Evolutionary conservation across 163 green algal species (phyloP), one percentile per base, ranked within the genome.

Genomic region (Scenedesmus sp.): DNA sequence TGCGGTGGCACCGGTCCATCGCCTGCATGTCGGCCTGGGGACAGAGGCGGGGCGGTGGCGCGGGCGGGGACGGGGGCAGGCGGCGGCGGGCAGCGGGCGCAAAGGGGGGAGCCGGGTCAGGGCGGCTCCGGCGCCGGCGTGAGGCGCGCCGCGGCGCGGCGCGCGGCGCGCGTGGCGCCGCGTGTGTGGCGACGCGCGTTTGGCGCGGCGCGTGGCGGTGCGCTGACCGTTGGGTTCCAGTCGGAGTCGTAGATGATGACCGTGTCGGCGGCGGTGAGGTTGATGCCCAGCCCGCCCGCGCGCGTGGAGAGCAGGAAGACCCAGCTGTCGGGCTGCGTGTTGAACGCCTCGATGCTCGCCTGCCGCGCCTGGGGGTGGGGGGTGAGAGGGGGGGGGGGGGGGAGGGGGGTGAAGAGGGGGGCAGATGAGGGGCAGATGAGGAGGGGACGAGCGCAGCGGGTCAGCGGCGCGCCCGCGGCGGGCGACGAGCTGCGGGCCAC

Each of bases 191-290:
- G n/a, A n/a, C n/a, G n/a, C n/a, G n/a, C n/a, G 54, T n/a, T 24
- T n/a, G 20, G 20, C 42, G 20, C n/a, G n/a, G n/a, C n/a, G n/a
- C n/a, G n/a, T n/a, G n/a, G n/a, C n/a, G n/a, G n/a, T n/a, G 14
- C 14, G 2, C 50, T 6, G 6, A 58, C 50, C 50, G 50, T 26
- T 1, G 95, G 93, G 86, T 98, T 98, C 95, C 96, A 98, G 85
- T 97, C 93, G 39, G 54, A 81, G 90, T 99, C 96, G 84, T 99
- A 99, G 83, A 99, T 98, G 89, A 99, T 99, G 82, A 97, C 94
- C 0, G 96, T 99, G 91, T 99, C 96, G 2, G 96, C 96, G 15
- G 93, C 86, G 0, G 93, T 98, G 2, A 99, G 90, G 89, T 99
- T 99, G 88, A 99, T 99, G 80, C 96, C 95, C 60, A 99, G 91